These are phyloP conservation scores for Westerdykella aurantiaca DNA, from an alignment of 2,329 filamentous ascomycete genomes.

Conservation along the genomic window DNA sequence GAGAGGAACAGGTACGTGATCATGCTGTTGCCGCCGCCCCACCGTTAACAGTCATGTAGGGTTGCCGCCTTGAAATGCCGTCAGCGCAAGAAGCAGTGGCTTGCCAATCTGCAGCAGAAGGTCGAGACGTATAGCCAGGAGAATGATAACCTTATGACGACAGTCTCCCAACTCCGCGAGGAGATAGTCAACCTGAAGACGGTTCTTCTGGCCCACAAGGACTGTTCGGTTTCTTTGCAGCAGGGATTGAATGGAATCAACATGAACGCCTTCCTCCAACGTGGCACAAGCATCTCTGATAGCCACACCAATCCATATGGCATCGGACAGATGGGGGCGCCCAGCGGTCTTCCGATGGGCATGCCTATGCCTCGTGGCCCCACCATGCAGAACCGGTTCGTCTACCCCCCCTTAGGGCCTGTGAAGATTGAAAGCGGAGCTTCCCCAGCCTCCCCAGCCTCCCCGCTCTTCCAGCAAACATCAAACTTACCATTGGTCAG, in stretches of 20 bases:
- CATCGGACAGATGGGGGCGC: slow-evolving; percentile 39
- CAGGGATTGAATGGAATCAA: slow-evolving; percentile 60
- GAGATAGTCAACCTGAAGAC: slow-evolving; percentile 96
- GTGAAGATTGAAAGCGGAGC: slow-evolving; percentile 17
- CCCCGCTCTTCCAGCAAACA: too few species aligned
- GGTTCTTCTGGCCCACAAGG: slow-evolving; percentile 86
- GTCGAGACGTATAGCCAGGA: slow-evolving; percentile 89
- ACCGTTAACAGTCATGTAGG: slow-evolving; percentile 46
- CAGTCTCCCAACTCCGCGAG: slow-evolving; percentile 78
- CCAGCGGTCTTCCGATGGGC: slow-evolving; percentile 38
- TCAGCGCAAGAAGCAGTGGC: slow-evolving; percentile 98
- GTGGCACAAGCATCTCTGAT: slow-evolving; percentile 34
- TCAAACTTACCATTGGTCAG: too few species aligned
- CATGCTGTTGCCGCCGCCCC: background rate
- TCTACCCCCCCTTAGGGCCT: slow-evolving; percentile 21
- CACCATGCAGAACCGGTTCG: slow-evolving; percentile 37
- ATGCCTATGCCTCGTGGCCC: slow-evolving; percentile 35
- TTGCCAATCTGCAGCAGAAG: slow-evolving; percentile 88
- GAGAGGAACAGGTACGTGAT: slow-evolving; percentile 81
- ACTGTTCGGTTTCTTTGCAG: slow-evolving; percentile 86
- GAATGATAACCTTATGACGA: slow-evolving; percentile 79
- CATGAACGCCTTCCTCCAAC: slow-evolving; percentile 45
- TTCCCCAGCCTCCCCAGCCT: too few species aligned
- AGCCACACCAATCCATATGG: slow-evolving; percentile 46
- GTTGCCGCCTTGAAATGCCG: slow-evolving; percentile 95